A percentile compares a stretch with the other conserved stretches of the same genome.
Conservation (phyloP, 371 early-diverging fungal species). For the Batkoa obscura region DNA sequence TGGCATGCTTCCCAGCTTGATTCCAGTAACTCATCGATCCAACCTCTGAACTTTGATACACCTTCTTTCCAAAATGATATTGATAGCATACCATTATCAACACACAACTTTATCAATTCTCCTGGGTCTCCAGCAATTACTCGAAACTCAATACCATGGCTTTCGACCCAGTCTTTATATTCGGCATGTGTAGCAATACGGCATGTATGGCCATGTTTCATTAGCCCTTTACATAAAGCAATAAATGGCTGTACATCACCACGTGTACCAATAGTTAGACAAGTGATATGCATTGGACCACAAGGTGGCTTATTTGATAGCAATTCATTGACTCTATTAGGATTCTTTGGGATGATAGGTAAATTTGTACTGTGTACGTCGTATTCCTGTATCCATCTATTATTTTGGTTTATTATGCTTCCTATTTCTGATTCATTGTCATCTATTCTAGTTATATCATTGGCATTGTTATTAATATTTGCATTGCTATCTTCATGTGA, state of each 20-base stretch:
- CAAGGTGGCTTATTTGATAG: constrained; percentile 14
- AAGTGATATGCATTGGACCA: constrained; percentile 45
- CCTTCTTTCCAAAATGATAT: constrained; percentile 48
- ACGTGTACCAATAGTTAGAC: constrained; percentile 65
- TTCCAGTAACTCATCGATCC: constrained; percentile 50
- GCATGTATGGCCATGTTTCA: constrained; percentile 48
- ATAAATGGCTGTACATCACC: constrained; percentile 79
- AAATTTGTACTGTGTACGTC: constrained; percentile 6
- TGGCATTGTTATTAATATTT: no score
- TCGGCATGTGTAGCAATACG: constrained; percentile 60
- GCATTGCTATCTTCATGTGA: no score
- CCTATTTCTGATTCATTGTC: no score
- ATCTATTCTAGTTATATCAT: no score
- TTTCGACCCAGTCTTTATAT: constrained; percentile 52
- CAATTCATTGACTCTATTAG: constrained; percentile 9
- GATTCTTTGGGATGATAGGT: constrained; percentile 11
- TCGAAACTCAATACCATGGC: constrained; percentile 53
- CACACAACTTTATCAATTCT: constrained; percentile 47
- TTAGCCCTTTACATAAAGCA: constrained; percentile 53
- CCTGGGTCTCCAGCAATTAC: constrained; percentile 50
- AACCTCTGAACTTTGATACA: constrained; percentile 39
- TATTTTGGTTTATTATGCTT: constrained; percentile 6
- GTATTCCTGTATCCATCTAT: constrained; percentile 10
- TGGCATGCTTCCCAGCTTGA: constrained; percentile 54
- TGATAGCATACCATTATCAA: constrained; percentile 56